Evolutionary conservation across 2,329 filamentous ascomycete genomes (phyloP), one percentile per base, ranked within the genome.

Genomic region (Colletotrichum sansevieriae): DNA sequence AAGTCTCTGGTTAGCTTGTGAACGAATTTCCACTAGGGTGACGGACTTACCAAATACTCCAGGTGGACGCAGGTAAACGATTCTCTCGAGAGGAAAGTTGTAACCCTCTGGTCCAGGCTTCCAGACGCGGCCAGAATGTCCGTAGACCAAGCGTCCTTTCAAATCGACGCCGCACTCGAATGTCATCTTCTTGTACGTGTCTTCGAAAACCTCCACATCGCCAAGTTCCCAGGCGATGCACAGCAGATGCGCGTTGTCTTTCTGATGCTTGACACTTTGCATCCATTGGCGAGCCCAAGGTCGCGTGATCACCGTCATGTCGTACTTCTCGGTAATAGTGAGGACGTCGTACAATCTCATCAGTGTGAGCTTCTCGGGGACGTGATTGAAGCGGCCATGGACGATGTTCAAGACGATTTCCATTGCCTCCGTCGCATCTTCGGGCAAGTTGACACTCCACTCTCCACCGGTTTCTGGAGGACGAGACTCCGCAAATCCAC

Each of bases 321-420:
- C 72, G 58, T 73, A 76, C 62, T 76, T 76, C 18, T 76, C 69
- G 3, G 73, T 73, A 52, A 74, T 56, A 9, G 75, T 68, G 1
- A 74, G 66, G 15, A 76, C 67, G 15, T 71, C 49, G 49, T 74
- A 75, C 13, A 76, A 55, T 4, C 59, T 37, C 22, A 57, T 58
- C 8, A 71, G 6, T 6, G 56, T 5, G 3, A 72, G 22, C 29
- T 64, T 47, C 3, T 64, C 54, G 1, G 74, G 74, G 1, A 78
- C 58, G 11, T 69, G 62, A 3, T 76, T 71, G 39, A 76, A 74
- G 9, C 70, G 72, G 15, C 73, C 66, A 37, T 79, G 77, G 12
- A 78, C 73, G 12, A 79, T 78, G 56, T 75, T 73, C 13, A 79
- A 61, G n/a, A 79, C 39, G n/a, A 74, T 72, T 7, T 71, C 55